phyloP scores from a whole-genome alignment of 257 asterid genomes.

The Buddleja alternifolia region DNA sequence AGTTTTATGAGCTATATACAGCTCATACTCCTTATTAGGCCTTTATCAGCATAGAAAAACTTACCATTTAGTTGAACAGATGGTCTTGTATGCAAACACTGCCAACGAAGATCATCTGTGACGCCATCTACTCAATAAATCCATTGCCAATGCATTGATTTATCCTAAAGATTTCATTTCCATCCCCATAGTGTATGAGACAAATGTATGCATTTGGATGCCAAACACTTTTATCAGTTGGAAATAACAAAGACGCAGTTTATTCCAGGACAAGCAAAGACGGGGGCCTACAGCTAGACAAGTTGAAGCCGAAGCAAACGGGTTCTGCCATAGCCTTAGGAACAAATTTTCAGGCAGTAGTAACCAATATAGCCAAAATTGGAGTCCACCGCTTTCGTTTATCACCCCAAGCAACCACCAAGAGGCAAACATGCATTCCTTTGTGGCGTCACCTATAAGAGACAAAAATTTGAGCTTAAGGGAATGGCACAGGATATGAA shows the following conservation, averaged over 20 bases:
- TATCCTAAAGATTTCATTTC: too few species aligned
- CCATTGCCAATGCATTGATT: too few species aligned
- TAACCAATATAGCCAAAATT: neutral
- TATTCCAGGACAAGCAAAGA: neutral
- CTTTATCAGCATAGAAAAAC: too few species aligned
- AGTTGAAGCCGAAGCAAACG: slow-evolving; percentile 13
- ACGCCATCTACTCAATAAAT: too few species aligned
- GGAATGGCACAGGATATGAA: slow-evolving; percentile 46
- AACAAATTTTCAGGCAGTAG: neutral
- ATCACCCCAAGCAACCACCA: slow-evolving; percentile 29
- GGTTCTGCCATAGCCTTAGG: neutral
- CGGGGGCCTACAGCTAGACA: neutral
- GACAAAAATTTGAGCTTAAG: slow-evolving; percentile 40
- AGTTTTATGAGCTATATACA: too few species aligned
- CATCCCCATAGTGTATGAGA: too few species aligned
- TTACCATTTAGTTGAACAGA: neutral
- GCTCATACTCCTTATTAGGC: too few species aligned
- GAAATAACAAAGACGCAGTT: neutral
- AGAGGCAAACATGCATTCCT: slow-evolving; percentile 54
- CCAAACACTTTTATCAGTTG: too few species aligned
- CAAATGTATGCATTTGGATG: too few species aligned
- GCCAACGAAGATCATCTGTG: too few species aligned
- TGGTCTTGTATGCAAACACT: too few species aligned
- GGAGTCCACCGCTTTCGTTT: neutral
- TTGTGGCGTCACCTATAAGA: slow-evolving; percentile 57